phyloP scores from a whole-genome alignment of 306 rosid species.

The Prunus padus region DNA sequence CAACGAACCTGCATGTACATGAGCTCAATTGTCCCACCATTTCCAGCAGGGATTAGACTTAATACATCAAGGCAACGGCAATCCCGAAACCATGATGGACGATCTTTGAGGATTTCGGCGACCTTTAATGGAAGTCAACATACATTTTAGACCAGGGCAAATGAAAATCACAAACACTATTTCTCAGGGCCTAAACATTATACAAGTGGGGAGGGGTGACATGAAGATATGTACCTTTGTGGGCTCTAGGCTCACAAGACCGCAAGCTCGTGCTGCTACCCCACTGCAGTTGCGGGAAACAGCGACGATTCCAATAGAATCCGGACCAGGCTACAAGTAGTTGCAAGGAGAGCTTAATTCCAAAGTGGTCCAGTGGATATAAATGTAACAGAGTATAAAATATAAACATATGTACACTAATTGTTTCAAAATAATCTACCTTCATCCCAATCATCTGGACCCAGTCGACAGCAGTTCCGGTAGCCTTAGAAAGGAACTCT shows the following conservation, averaged over 20 bases:
- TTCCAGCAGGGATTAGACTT: constrained; percentile 77
- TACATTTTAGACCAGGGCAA: not conserved
- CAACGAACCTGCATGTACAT: constrained; percentile 81
- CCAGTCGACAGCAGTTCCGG: constrained; percentile 99
- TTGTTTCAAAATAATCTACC: constrained; percentile 34
- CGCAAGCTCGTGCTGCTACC: constrained; percentile 98
- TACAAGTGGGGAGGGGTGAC: not conserved
- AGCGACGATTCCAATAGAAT: constrained; percentile 98
- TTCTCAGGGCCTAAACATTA: not conserved
- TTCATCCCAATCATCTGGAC: constrained; percentile 99
- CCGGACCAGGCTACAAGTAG: constrained; percentile 97
- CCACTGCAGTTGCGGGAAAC: constrained; percentile 98
- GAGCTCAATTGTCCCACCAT: constrained; percentile 90
- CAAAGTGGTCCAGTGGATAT: not conserved
- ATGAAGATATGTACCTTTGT: constrained; percentile 53
- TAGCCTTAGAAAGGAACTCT: constrained; percentile 99
- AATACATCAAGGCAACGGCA: constrained; percentile 81
- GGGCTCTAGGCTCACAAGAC: constrained; percentile 99
- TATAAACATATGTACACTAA: not conserved
- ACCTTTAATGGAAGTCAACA: constrained; percentile 43
- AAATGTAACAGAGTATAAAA: not conserved
- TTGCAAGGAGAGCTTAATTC: not conserved
- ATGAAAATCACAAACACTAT: not conserved
- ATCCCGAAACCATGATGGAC: constrained; percentile 88
- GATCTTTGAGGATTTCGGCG: constrained; percentile 93